phyloP scores from a whole-genome alignment of 805 yeast species.

The Starmerella kuoi region DNA sequence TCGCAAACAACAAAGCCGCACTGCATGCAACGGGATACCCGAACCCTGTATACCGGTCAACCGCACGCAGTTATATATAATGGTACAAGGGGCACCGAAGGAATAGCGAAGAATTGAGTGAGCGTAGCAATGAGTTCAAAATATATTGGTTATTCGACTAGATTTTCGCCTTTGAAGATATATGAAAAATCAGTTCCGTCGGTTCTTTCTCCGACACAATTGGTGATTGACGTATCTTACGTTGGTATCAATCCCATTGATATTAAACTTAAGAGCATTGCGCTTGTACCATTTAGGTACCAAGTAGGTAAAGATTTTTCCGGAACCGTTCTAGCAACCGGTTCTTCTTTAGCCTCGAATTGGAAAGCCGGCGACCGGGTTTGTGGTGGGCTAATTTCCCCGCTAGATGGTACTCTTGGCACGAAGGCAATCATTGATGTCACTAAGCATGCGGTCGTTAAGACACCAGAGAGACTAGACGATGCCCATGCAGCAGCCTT shows the following conservation, averaged over 20 bases:
- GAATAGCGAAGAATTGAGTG: no score
- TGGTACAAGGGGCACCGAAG: no score
- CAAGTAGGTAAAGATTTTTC: conserved; percentile 54
- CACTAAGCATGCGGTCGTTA: conserved; percentile 36
- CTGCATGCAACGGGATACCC: no score
- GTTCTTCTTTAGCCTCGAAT: conserved; percentile 31
- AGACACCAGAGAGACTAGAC: conserved; percentile 38
- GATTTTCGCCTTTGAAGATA: conserved; percentile 13
- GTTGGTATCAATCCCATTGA: conserved; percentile 59
- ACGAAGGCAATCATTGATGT: conserved; percentile 47
- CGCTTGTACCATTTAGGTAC: conserved; percentile 3
- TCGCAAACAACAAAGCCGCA: no score
- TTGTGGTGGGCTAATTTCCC: conserved; percentile 39
- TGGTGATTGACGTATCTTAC: conserved; percentile 46
- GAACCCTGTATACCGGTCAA: no score
- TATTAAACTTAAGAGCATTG: conserved; percentile 33
- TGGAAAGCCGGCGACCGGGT: conserved; percentile 51
- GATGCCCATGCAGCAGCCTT: conserved; percentile 51
- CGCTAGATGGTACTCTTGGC: conserved; percentile 30
- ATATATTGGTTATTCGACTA: conserved; percentile 10
- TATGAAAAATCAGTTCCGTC: conserved; percentile 28
- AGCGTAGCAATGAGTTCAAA: conserved; percentile 3
- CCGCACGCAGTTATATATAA: no score
- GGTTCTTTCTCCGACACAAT: conserved; percentile 37
- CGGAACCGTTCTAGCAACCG: conserved; percentile 48